These are phyloP conservation scores for Calendula officinalis DNA, from an alignment of 129 eudicot species.

Conservation along the genomic window DNA sequence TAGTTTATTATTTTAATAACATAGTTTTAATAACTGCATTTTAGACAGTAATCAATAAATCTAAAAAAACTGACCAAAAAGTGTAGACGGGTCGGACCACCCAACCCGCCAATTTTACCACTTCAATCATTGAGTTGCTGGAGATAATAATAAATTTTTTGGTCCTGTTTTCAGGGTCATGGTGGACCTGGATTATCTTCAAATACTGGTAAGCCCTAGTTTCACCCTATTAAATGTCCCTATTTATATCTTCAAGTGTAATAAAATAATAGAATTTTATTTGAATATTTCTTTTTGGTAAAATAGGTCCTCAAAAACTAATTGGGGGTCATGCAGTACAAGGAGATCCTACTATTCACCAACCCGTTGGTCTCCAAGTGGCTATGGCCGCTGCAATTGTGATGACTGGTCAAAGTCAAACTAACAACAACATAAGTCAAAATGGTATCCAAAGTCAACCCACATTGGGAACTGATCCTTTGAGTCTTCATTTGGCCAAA, in stretches of 20 bases:
- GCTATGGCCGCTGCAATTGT: constrained; percentile 85
- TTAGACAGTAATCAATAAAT: no score
- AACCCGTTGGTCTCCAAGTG: constrained; percentile 61
- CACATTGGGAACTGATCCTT: constrained; percentile 55
- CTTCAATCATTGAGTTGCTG: neutral
- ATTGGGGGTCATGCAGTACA: constrained; percentile 58
- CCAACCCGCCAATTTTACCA: neutral
- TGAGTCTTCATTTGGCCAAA: constrained; percentile 81
- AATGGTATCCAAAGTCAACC: constrained; percentile 51
- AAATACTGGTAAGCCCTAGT: constrained; percentile 49
- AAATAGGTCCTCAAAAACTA: constrained; percentile 64
- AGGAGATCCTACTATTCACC: constrained; percentile 52
- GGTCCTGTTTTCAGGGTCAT: constrained; percentile 58
- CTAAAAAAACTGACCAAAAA: neutral
- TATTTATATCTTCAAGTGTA: neutral
- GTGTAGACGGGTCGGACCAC: no score
- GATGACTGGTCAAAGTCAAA: constrained; percentile 71
- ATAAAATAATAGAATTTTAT: neutral
- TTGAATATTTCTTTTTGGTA: neutral
- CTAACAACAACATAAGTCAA: constrained; percentile 41
- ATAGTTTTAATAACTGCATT: no score
- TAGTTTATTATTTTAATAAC: no score
- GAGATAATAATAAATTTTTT: constrained; percentile 5
- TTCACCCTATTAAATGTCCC: constrained; percentile 13
- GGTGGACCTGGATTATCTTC: constrained; percentile 78